Evolutionary conservation across 768 basidiomycete genomes (phyloP).

Genomic region (Botryobasidium botryosum): DNA sequence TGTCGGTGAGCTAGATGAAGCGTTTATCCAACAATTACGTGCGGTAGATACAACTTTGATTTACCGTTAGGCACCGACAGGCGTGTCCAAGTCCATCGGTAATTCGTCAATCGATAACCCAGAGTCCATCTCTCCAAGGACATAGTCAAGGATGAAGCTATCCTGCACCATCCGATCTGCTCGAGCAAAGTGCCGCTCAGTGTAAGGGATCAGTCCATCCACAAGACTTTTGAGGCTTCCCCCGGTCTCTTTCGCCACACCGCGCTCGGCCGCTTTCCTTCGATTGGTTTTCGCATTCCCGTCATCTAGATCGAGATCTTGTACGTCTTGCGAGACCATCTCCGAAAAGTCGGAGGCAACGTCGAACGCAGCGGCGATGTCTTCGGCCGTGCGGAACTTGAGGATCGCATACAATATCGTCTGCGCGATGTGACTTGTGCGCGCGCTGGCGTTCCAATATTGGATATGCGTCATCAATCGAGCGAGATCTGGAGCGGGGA

Average conservation of each 20-base stretch:
- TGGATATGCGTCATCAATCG: constrained; percentile 67
- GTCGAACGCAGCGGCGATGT: constrained; percentile 52
- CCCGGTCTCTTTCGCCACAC: not conserved
- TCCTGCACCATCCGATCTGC: constrained; percentile 83
- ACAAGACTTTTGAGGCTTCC: constrained; percentile 53
- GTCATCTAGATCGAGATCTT: constrained; percentile 6
- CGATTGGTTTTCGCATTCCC: not conserved
- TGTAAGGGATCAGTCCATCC: constrained; percentile 82
- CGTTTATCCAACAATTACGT: too few species aligned
- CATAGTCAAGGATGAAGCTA: constrained; percentile 86
- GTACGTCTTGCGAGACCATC: not conserved
- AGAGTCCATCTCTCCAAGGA: constrained; percentile 68
- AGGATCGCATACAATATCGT: constrained; percentile 63
- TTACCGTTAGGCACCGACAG: too few species aligned
- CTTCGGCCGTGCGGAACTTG: constrained; percentile 56
- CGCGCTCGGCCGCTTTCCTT: constrained; percentile 3
- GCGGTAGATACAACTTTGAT: too few species aligned
- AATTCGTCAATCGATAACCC: constrained; percentile 18
- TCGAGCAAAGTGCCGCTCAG: constrained; percentile 76
- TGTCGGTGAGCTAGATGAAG: too few species aligned
- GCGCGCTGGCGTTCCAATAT: constrained; percentile 93
- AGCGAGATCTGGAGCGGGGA: constrained; percentile 57
- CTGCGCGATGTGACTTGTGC: constrained; percentile 75
- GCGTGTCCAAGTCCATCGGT: too few species aligned
- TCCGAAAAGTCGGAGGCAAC: not conserved